Conservation (phyloP, 768 basidiomycete genomes). For the Agrocybe pediades region DNA sequence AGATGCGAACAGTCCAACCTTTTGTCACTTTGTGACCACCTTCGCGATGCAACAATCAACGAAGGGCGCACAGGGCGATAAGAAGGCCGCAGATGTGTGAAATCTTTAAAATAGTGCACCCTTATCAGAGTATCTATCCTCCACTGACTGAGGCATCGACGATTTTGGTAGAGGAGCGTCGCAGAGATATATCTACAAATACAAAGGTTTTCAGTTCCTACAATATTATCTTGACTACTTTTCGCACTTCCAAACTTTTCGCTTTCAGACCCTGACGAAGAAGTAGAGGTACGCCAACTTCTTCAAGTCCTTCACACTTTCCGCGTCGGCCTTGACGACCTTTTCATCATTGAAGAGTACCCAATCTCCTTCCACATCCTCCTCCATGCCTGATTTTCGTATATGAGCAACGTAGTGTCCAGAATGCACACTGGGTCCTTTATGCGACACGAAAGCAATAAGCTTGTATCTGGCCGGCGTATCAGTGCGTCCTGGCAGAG, state of each 20-base stretch:
- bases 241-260: not conserved
- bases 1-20: no score
- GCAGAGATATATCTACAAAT: not conserved
- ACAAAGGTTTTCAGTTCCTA: not conserved
- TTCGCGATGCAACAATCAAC: no score
- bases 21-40: no score
- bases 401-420: slow-evolving; percentile 93
- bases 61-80: no score
- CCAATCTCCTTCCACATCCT: slow-evolving; percentile 58
- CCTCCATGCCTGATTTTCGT: slow-evolving; percentile 22
- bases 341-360: slow-evolving; percentile 97
- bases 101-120: no score
- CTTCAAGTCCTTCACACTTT: slow-evolving; percentile 82
- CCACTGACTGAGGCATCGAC: no score
- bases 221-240: not conserved
- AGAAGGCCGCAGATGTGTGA: no score
- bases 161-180: no score
- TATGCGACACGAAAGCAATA: slow-evolving; percentile 96
- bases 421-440: slow-evolving; percentile 93
- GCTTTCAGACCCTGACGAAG: slow-evolving; percentile 60
- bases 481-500: slow-evolving; percentile 47
- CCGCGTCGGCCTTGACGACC: slow-evolving; percentile 84
- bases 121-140: no score
- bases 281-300: slow-evolving; percentile 92
- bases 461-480: slow-evolving; percentile 81